A percentile compares a stretch with the other conserved stretches of the same genome.
These are phyloP conservation scores for Podaxis sp. DNA, from an alignment of 768 basidiomycete species.

Conservation along the genomic window DNA sequence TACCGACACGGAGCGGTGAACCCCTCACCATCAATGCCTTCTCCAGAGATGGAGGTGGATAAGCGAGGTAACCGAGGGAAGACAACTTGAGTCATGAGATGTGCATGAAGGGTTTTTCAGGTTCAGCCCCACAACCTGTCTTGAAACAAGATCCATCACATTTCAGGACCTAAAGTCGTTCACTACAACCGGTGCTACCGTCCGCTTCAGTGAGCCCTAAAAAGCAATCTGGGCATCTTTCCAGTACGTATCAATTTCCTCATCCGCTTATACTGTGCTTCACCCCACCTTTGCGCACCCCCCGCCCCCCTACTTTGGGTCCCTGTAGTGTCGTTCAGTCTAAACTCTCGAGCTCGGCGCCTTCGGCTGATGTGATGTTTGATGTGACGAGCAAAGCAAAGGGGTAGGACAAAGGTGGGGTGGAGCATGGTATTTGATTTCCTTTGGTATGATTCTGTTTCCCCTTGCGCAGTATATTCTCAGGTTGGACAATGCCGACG, in stretches of 20 bases:
- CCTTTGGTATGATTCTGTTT: not conserved
- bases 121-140: not conserved
- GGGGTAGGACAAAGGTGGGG: too few species aligned
- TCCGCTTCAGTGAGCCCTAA: not conserved
- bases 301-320: too few species aligned
- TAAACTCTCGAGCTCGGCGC: too few species aligned
- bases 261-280: not conserved
- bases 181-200: not conserved
- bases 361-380: too few species aligned
- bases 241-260: not conserved
- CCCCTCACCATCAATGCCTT: not conserved
- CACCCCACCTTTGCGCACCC: too few species aligned
- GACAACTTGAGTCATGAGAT: not conserved
- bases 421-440: not conserved
- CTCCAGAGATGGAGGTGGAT: not conserved
- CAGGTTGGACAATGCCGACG: not conserved
- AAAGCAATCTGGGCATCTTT: not conserved
- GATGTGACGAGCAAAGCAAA: too few species aligned
- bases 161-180: not conserved
- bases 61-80: slow-evolving; percentile 11
- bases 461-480: not conserved
- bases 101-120: not conserved
- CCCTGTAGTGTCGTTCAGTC: too few species aligned
- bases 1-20: slow-evolving; percentile 9
- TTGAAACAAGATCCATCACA: not conserved